Evolutionary conservation across 1,284 basidiomycete species (phyloP).

Genomic region (Sporisorium graminicola): DNA sequence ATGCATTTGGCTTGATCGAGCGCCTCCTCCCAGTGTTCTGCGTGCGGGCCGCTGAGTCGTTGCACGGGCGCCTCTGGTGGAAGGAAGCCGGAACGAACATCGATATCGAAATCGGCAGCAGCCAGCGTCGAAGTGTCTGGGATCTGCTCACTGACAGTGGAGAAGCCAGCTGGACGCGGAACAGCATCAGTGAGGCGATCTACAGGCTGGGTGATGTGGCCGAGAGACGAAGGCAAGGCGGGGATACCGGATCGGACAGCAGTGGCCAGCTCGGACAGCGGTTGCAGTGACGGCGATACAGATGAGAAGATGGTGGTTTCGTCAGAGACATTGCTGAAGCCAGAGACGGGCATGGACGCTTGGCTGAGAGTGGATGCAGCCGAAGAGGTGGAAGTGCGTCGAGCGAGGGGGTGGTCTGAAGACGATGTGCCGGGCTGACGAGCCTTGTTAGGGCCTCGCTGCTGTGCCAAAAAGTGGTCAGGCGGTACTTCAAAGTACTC

Average conservation of each 20-base stretch:
- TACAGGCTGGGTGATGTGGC: constrained; percentile 6
- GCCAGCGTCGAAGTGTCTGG: constrained; percentile 86
- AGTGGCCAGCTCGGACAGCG: constrained; percentile 45
- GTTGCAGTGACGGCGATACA: constrained; percentile 16
- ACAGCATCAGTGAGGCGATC: constrained; percentile 42
- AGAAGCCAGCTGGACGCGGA: constrained; percentile 44
- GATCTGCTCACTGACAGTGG: constrained; percentile 52
- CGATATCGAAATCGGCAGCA: constrained; percentile 93
- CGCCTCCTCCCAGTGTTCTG: constrained; percentile 77
- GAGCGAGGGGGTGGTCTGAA: constrained; percentile 10
- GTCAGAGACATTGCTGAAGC: constrained; percentile 10
- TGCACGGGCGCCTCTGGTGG: constrained; percentile 81
- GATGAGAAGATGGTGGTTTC: constrained; percentile 6
- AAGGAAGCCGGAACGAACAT: constrained; percentile 91
- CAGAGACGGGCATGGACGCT: constrained; percentile 32
- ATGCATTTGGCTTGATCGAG: constrained; percentile 72
- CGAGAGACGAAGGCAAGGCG: constrained; percentile 24
- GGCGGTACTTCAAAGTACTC: constrained; percentile 59
- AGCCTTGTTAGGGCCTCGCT: constrained; percentile 39
- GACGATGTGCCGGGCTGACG: constrained; percentile 12
- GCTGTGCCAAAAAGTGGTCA: constrained; percentile 61
- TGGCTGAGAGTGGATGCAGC: constrained; percentile 7
- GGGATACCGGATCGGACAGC: constrained; percentile 41
- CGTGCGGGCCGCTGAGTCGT: constrained; percentile 77
- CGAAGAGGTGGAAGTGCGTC: constrained; percentile 27